Base-by-base conservation (phyloP, 2,329 filamentous ascomycete genomes). In the Verticillium dahliae region DNA sequence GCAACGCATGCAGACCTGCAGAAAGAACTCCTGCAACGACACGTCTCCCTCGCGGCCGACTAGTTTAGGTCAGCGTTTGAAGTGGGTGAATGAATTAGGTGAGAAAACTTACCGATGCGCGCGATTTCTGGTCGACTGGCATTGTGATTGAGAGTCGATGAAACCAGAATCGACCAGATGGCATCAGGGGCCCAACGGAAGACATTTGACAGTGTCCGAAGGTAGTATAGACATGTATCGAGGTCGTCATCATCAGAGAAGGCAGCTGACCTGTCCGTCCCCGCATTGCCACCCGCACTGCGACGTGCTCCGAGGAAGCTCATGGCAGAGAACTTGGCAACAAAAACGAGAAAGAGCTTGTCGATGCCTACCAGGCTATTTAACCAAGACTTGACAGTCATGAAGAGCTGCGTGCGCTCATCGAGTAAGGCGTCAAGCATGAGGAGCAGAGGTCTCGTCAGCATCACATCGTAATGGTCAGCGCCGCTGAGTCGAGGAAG, bases 361-460 rank as follows among this genome's bases (percentile, higher is more conserved):
- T 89, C 85, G 65, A 87, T 81, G 3, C 85, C 85, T 61, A 85
- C 74, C 68, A 87, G 80, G 61, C 73, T 87, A 67, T 90, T 89
- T 3, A 98, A 80, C 93, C 94, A 97, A 57, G 85, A 87, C 68
- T 89, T 89, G 45, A 91, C 86, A 33, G 90, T 89, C 74, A 92
- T 89, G 64, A 89, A 91, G 14, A 90, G 78, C 67, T 93, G 90
- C 2, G 87, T 89, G 22, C 85, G 82, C 63, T 91, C 87, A 62
- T 93, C 88, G 18, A 85, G 76, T 1, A 98, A 78, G 1, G 88
- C 83, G 73, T 98, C 94, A 33, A 98, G 79, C 65, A 96, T 82
- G 11, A 96, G 76, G 65, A 97, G 89, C 18, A 97, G 75, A 1
- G 94, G 94, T 58, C 92, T 85, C 6, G 89, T 89, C 50, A 98